Evolutionary conservation across 202 grass and related monocot genomes (phyloP), one percentile per base, ranked within the genome.

Genomic region (Digitaria exilis): DNA sequence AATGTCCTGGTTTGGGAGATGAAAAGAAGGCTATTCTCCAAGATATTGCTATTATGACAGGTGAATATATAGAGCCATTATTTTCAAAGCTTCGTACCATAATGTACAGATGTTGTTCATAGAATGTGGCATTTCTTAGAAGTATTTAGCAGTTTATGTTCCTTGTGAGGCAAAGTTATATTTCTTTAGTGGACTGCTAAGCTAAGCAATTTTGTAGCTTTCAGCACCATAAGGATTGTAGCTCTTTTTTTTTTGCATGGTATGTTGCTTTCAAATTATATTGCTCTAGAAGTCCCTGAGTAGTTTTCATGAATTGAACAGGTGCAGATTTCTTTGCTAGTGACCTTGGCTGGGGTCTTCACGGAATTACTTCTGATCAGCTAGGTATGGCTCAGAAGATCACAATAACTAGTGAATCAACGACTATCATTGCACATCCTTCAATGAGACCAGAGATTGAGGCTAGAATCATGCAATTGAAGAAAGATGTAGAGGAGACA

Each of bases 41-140:
- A 88, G 96, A 98, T 85, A 98, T 98, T 87, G 92, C 92, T 87
- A 92, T 89, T 58, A 90, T 98, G 90, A 98, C 92, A 91, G 96
- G 96, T 98, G 79, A 85, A 81, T 19, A 45, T 86, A 61, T 24
- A 17, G 32, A 35, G 67, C 59, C 61, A 24, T n/a, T 52, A 26
- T 59, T 59, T 84, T 15, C 24, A 45, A 65, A 74, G 58, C 7
- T 81, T 76, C 57, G 22, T 60, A 14, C 37, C 29, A 65, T 67
- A 29, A 65, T 15, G 0, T 76, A 26, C 42, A 75, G 11, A 29
- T 28, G 29, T 59, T 79, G 9, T 18, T 72, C 21, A 19, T 55
- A 16, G 25, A n/a, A 55, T 43, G 45, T 21, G 59, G 17, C 25
- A 39, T 62, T 68, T 34, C 3, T 37, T 34, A 41, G 22, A 67